Evolutionary conservation across 2,329 filamentous ascomycete genomes (phyloP).

Genomic region (Paecilomyces sp.): DNA sequence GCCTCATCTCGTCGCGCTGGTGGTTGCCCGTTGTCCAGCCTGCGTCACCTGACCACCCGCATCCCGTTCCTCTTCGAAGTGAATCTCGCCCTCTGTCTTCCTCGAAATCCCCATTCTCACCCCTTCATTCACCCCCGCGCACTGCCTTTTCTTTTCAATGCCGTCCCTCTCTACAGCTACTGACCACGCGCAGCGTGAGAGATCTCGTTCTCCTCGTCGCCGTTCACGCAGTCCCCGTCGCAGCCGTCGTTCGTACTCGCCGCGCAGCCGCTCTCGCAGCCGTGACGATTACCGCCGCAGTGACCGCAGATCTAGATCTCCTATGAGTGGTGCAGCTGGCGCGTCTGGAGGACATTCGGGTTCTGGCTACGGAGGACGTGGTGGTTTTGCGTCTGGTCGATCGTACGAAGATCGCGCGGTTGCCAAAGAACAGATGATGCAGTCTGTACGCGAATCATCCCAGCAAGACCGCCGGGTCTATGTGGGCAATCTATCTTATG

Average conservation of each 20-base stretch:
- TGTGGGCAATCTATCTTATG: constrained; percentile 96
- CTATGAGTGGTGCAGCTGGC: constrained; percentile 68
- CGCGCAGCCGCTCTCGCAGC: constrained; percentile 71
- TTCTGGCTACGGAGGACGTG: constrained; percentile 50
- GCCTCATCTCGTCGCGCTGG: not conserved
- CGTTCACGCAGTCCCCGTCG: constrained; percentile 77
- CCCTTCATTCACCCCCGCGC: constrained; percentile 5
- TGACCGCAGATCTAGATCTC: constrained; percentile 73
- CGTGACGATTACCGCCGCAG: constrained; percentile 69
- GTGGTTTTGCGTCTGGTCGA: constrained; percentile 59
- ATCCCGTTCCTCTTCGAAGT: not conserved
- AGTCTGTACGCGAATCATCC: constrained; percentile 83
- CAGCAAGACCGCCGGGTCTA: constrained; percentile 99
- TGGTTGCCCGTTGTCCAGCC: constrained; percentile 6
- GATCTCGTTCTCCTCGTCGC: constrained; percentile 56
- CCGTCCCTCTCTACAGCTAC: constrained; percentile 19
- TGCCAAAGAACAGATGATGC: constrained; percentile 94
- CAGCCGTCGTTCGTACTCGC: constrained; percentile 70
- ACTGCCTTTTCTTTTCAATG: constrained; percentile 11
- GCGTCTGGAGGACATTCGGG: constrained; percentile 65
- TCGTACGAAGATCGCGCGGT: constrained; percentile 75
- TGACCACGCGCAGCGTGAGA: constrained; percentile 63
- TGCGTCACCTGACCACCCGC: constrained; percentile 1
- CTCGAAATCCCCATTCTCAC: not conserved
- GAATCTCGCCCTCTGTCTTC: constrained; percentile 4